Percentiles rank a stretch among this genome's conserved stretches.
Evolutionary conservation across 2,329 filamentous ascomycete species (phyloP).

Genomic region (Dryadomyces quercus-mongolicae): DNA sequence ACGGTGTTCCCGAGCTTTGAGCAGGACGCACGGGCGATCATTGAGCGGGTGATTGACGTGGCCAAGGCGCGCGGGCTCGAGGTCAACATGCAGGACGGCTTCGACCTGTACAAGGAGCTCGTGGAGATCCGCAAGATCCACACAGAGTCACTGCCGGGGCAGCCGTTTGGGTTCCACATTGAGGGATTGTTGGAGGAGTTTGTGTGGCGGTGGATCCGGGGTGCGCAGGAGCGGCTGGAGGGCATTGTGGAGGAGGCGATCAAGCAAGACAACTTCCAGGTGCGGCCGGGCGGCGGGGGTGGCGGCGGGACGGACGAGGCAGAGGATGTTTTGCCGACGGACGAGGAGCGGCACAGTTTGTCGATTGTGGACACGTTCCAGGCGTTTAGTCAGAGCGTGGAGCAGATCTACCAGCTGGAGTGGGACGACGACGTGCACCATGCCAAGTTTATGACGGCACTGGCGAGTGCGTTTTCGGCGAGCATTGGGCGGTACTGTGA

Average conservation of each 20-base stretch:
- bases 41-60: slow-evolving; percentile 66
- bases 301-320: slow-evolving; percentile 31
- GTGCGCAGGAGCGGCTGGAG: slow-evolving; percentile 66
- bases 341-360: slow-evolving; percentile 81
- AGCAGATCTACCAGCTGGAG: slow-evolving; percentile 73
- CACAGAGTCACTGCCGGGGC: slow-evolving; percentile 55
- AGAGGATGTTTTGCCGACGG: slow-evolving; percentile 36
- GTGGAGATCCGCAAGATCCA: slow-evolving; percentile 77
- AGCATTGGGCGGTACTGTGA: slow-evolving; percentile 88
- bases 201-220: slow-evolving; percentile 88
- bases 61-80: slow-evolving; percentile 59
- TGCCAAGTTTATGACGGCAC: slow-evolving; percentile 91
- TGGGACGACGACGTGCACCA: slow-evolving; percentile 93
- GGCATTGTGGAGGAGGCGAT: slow-evolving; percentile 83
- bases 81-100: slow-evolving; percentile 81
- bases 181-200: slow-evolving; percentile 81
- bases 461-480: slow-evolving; percentile 72
- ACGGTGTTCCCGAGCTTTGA: slow-evolving; percentile 85
- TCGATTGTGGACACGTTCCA: slow-evolving; percentile 90
- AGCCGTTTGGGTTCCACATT: slow-evolving; percentile 75
- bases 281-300: slow-evolving; percentile 52
- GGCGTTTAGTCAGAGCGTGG: slow-evolving; percentile 82
- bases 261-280: slow-evolving; percentile 76
- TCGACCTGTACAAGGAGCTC: slow-evolving; percentile 83
- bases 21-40: slow-evolving; percentile 74